Evolutionary conservation across 2,329 filamentous ascomycete species (phyloP).

Genomic region (Rutstroemia sp.): DNA sequence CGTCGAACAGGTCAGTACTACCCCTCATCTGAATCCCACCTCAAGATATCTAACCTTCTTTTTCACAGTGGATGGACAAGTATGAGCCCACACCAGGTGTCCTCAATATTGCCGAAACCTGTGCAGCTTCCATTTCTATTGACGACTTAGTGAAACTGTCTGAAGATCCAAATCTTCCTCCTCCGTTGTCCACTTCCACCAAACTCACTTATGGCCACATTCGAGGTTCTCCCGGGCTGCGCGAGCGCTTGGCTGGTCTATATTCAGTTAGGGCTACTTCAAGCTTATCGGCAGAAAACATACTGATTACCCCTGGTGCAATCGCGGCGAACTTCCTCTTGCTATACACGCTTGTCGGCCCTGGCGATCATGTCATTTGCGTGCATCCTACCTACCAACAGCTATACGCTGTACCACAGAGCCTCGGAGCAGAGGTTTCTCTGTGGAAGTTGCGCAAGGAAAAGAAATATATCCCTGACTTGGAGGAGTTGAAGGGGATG

Average conservation of each 20-base stretch:
- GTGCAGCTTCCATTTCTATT: slow-evolving; percentile 66
- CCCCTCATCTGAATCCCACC: not conserved
- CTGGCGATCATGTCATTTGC: slow-evolving; percentile 77
- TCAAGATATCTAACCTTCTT: slow-evolving; percentile 10
- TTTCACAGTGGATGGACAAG: slow-evolving; percentile 52
- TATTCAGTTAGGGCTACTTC: slow-evolving; percentile 49
- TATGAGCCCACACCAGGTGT: slow-evolving; percentile 49
- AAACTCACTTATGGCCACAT: slow-evolving; percentile 70
- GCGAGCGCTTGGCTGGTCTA: slow-evolving; percentile 55
- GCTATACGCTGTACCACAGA: slow-evolving; percentile 67
- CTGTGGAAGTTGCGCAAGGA: slow-evolving; percentile 64
- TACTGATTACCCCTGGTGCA: slow-evolving; percentile 72
- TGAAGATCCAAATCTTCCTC: slow-evolving; percentile 39
- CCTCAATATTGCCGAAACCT: slow-evolving; percentile 73
- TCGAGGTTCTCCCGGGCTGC: slow-evolving; percentile 55
- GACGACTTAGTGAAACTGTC: slow-evolving; percentile 55
- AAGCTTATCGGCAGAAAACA: slow-evolving; percentile 48
- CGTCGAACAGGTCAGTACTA: slow-evolving; percentile 56
- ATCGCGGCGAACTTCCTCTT: slow-evolving; percentile 81
- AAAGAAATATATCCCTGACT: slow-evolving; percentile 59
- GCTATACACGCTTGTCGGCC: slow-evolving; percentile 63
- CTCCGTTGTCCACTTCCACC: slow-evolving; percentile 43
- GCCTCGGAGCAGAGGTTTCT: slow-evolving; percentile 68
- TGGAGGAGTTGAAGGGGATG: slow-evolving; percentile 56
- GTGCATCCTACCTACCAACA: slow-evolving; percentile 86